A percentile compares a stretch with the other conserved stretches of the same genome.
These are phyloP conservation scores for Irpex sp. DNA, from an alignment of 1,284 basidiomycete genomes.

Conservation along the genomic window DNA sequence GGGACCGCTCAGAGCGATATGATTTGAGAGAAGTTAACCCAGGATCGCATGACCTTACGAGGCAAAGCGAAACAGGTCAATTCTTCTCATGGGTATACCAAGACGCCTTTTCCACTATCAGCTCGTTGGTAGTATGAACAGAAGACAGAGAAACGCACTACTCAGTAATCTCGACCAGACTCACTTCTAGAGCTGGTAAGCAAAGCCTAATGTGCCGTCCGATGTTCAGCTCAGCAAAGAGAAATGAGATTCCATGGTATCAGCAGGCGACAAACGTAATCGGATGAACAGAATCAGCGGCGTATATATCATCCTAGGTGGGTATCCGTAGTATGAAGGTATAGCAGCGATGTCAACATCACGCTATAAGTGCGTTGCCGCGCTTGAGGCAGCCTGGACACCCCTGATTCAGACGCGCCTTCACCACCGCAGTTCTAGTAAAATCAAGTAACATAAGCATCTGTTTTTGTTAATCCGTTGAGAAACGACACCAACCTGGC, in stretches of 20 bases:
- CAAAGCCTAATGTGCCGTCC: too few relatives aligned
- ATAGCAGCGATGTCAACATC: slow-evolving; percentile 14
- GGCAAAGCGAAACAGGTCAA: not conserved
- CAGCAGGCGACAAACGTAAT: too few relatives aligned
- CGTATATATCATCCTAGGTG: not conserved
- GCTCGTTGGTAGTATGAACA: too few relatives aligned
- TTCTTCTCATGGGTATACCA: not conserved
- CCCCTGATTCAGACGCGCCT: slow-evolving; percentile 57
- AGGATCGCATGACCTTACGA: not conserved
- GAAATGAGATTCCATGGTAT: too few relatives aligned
- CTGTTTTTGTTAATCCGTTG: not conserved
- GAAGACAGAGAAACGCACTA: not conserved
- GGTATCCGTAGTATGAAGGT: not conserved
- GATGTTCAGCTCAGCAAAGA: too few relatives aligned
- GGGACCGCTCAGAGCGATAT: not conserved
- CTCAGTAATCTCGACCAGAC: too few relatives aligned
- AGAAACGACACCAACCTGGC: slow-evolving; percentile 56
- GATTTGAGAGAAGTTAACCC: not conserved
- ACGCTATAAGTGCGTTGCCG: slow-evolving; percentile 48
- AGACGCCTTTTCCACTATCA: too few relatives aligned
- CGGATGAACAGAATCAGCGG: not conserved
- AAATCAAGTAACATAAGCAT: not conserved
- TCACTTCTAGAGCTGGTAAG: too few relatives aligned
- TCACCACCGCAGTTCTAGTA: slow-evolving; percentile 65
- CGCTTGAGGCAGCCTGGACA: slow-evolving; percentile 75